Percentiles rank a stretch among this genome's conserved stretches.
phyloP scores from a whole-genome alignment of 2,329 filamentous ascomycete genomes.

The Aureobasidium mangrovei region DNA sequence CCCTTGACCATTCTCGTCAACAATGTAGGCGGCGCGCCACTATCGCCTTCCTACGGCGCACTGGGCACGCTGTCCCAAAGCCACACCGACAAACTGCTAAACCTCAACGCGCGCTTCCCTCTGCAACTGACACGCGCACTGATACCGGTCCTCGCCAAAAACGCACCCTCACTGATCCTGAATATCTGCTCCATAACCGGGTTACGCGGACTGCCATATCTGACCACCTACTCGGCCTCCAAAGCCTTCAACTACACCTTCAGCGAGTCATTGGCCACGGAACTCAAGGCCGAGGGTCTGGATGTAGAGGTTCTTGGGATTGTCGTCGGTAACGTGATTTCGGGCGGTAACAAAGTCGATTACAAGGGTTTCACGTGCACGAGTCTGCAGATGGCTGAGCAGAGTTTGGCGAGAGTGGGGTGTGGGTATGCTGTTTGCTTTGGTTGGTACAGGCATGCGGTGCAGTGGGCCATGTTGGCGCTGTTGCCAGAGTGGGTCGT shows the following conservation, averaged over 20 bases:
- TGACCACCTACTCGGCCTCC: constrained; percentile 37
- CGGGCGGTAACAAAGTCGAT: constrained; percentile 20
- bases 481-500: constrained; percentile 17
- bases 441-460: constrained; percentile 21
- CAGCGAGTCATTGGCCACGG: constrained; percentile 33
- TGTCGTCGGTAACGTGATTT: constrained; percentile 28
- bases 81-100: constrained; percentile 36
- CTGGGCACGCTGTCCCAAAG: constrained; percentile 29
- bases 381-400: constrained; percentile 18
- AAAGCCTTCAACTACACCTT: constrained; percentile 41
- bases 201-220: constrained; percentile 37
- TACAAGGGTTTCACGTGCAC: constrained; percentile 20
- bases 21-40: constrained; percentile 43
- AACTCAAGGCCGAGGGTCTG: constrained; percentile 32
- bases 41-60: constrained; percentile 27
- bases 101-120: constrained; percentile 44
- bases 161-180: constrained; percentile 39
- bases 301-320: constrained; percentile 34
- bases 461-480: constrained; percentile 19
- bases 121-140: constrained; percentile 40
- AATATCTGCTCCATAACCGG: constrained; percentile 43
- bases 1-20: constrained; percentile 48
- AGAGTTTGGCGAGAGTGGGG: constrained; percentile 19
- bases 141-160: constrained; percentile 36
- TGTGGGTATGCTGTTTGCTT: constrained; percentile 19